Evolutionary conservation across 805 yeast genomes (phyloP).

Genomic region (Deakozyma indianensis): DNA sequence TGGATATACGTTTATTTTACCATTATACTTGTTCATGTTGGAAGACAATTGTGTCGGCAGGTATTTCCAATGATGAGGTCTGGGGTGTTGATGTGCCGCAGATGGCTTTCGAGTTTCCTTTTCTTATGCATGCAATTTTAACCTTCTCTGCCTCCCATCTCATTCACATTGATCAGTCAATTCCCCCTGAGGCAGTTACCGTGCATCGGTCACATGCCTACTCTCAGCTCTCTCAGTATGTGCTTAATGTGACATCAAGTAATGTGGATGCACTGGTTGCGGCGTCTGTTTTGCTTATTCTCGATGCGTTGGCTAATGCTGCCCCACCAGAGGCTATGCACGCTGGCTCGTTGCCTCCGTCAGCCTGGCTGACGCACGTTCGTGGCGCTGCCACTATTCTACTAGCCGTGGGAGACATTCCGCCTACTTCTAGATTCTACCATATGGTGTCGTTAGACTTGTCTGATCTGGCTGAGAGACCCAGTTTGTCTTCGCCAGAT

Average conservation of each 20-base stretch:
- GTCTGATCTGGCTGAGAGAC: conserved; percentile 71
- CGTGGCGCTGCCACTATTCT: conserved; percentile 93
- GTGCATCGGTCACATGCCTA: conserved; percentile 81
- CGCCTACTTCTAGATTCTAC: conserved; percentile 50
- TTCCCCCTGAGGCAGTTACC: conserved; percentile 34
- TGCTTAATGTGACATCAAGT: conserved; percentile 63
- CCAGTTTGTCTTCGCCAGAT: conserved; percentile 5
- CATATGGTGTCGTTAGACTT: conserved; percentile 72
- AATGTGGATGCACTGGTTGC: conserved; percentile 85
- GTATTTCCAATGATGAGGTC: conserved; percentile 69
- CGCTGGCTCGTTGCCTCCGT: conserved; percentile 60
- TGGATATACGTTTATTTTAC: conserved; percentile 71
- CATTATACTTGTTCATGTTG: conserved; percentile 80
- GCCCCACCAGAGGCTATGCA: conserved; percentile 35
- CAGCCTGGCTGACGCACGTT: conserved; percentile 95
- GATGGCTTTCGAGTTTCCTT: conserved; percentile 77
- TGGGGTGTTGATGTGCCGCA: conserved; percentile 85
- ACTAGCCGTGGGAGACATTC: conserved; percentile 91
- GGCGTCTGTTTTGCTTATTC: conserved; percentile 71
- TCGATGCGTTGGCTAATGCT: conserved; percentile 92
- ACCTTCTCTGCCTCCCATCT: conserved; percentile 90
- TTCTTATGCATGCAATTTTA: conserved; percentile 79
- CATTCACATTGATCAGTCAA: conserved; percentile 46
- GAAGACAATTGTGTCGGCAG: conserved; percentile 79
- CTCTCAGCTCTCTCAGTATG: conserved; percentile 69